phyloP scores from a whole-genome alignment of 371 early-diverging fungal species.

The Mortierella sp. region DNA sequence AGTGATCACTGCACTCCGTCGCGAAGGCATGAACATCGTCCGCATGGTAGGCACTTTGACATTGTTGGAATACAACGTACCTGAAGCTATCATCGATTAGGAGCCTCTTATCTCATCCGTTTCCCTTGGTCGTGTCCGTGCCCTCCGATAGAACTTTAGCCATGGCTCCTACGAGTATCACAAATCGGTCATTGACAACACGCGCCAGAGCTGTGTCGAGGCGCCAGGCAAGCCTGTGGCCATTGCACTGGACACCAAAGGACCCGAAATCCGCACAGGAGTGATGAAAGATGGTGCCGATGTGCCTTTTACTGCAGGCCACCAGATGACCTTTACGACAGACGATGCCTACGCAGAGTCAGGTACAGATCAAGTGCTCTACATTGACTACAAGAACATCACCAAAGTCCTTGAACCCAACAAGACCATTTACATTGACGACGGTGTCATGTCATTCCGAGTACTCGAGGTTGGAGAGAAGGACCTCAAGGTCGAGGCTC shows the following conservation, averaged over 20 bases:
- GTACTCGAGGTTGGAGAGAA: slow-evolving; percentile 72
- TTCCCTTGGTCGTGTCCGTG: neutral
- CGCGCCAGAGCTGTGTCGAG: slow-evolving; percentile 66
- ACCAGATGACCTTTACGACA: slow-evolving; percentile 82
- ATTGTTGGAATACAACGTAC: neutral
- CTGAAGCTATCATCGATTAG: no score
- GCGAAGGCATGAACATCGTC: slow-evolving; percentile 94
- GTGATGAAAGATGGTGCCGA: slow-evolving; percentile 72
- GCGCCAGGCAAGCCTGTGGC: slow-evolving; percentile 76
- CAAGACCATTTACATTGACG: slow-evolving; percentile 85
- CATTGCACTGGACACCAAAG: slow-evolving; percentile 90
- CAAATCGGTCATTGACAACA: slow-evolving; percentile 82
- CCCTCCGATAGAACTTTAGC: slow-evolving; percentile 77
- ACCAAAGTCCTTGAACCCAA: slow-evolving; percentile 79
- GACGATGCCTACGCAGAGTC: slow-evolving; percentile 69
- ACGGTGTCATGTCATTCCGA: slow-evolving; percentile 83
- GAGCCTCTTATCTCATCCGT: neutral
- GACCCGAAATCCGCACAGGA: slow-evolving; percentile 88
- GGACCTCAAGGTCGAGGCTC: slow-evolving; percentile 73
- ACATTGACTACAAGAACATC: slow-evolving; percentile 88
- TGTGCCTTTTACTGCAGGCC: slow-evolving; percentile 69
- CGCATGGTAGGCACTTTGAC: slow-evolving; percentile 68
- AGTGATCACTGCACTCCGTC: slow-evolving; percentile 82
- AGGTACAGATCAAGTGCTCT: slow-evolving; percentile 79
- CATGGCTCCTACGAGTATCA: slow-evolving; percentile 95